Percentiles rank a stretch among this genome's conserved stretches.
phyloP scores from a whole-genome alignment of 495 filamentous ascomycete genomes.

The Aspergillus bridgeri region DNA sequence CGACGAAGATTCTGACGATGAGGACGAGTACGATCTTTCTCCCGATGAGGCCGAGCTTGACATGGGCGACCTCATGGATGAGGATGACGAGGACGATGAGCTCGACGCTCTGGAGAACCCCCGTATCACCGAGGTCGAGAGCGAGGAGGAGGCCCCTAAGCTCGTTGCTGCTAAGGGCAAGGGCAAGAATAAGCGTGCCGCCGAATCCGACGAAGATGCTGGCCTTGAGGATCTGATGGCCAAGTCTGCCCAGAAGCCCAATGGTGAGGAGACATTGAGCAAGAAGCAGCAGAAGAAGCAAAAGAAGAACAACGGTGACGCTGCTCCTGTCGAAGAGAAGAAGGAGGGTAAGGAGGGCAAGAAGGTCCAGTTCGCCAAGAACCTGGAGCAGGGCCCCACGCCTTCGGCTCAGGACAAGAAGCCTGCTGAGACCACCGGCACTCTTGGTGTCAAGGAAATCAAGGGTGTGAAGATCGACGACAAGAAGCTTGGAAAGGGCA shows the following conservation, averaged over 20 bases:
- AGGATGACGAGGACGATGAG: slow-evolving; percentile 77
- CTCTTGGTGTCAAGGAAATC: slow-evolving; percentile 69
- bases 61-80: slow-evolving; percentile 49
- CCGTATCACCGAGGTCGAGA: slow-evolving; percentile 78
- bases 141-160: slow-evolving; percentile 81
- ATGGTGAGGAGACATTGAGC: slow-evolving; percentile 67
- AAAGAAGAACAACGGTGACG: slow-evolving; percentile 94
- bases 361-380: slow-evolving; percentile 98
- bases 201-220: slow-evolving; percentile 59
- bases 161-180: slow-evolving; percentile 59
- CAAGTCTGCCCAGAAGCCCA: slow-evolving; percentile 62
- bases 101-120: slow-evolving; percentile 76
- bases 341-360: slow-evolving; percentile 65
- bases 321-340: slow-evolving; percentile 57
- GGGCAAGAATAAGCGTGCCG: slow-evolving; percentile 83
- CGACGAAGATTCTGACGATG: slow-evolving; percentile 63
- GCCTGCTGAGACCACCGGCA: slow-evolving; percentile 49
- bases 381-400: slow-evolving; percentile 93
- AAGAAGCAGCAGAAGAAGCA: slow-evolving; percentile 99
- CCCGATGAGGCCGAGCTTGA: slow-evolving; percentile 68
- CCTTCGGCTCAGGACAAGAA: slow-evolving; percentile 50
- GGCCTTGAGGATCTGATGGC: slow-evolving; percentile 39
- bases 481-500: slow-evolving; percentile 83
- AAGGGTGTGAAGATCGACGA: slow-evolving; percentile 91
- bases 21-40: slow-evolving; percentile 77